Conservation (phyloP, 768 basidiomycete genomes). For the Coprinopsis sp. region DNA sequence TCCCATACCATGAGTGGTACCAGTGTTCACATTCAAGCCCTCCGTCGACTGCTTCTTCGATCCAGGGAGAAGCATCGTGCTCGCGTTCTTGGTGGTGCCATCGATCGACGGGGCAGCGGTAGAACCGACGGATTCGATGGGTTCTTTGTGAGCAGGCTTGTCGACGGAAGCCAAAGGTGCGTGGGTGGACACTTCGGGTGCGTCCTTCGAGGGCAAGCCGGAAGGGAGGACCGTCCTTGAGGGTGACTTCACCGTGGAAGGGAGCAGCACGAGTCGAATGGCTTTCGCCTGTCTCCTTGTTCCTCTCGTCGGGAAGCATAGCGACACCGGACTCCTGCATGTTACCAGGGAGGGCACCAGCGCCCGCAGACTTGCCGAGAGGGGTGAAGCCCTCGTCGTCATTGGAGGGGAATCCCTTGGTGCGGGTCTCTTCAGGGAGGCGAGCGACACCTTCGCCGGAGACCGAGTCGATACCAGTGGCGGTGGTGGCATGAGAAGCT, state of each 20-base stretch:
- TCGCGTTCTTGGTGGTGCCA: no score
- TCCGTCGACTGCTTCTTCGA: no score
- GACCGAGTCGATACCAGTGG: background rate
- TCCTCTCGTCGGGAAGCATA: constrained; percentile 1
- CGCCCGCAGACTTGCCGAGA: constrained; percentile 1
- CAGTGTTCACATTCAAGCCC: no score
- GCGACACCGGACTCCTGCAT: constrained; percentile 3
- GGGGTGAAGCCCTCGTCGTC: background rate
- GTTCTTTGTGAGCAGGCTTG: no score
- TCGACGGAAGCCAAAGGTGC: no score
- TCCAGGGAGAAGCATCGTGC: no score
- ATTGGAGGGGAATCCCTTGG: background rate
- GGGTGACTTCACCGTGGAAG: background rate
- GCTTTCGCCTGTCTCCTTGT: background rate
- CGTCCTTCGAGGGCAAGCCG: no score
- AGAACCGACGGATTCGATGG: no score
- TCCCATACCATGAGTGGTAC: no score
- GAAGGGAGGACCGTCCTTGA: background rate
- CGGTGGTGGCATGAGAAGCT: background rate
- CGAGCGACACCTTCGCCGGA: background rate
- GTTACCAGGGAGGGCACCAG: background rate
- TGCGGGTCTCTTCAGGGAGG: constrained; percentile 3
- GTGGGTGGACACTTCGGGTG: no score
- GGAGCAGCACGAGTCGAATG: background rate
- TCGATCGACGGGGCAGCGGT: no score